Evolutionary conservation across 2,329 filamentous ascomycete species (phyloP), one percentile per base, ranked within the genome.

Genomic region (Colletotrichum sidae): DNA sequence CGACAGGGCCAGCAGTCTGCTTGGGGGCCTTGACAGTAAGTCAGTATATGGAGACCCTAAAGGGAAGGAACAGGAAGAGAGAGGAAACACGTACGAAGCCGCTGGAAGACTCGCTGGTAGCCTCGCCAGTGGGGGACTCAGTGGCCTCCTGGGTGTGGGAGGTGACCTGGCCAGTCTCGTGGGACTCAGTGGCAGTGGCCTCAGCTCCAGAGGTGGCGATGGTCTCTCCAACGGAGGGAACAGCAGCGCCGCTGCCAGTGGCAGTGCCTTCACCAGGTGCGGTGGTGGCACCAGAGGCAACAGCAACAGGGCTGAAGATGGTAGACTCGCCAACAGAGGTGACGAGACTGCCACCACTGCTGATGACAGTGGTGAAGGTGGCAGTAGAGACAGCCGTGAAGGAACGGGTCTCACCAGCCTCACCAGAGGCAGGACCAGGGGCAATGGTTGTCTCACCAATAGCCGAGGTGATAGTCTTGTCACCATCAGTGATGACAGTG

Each of bases 1-100:
- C 72, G 45, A 69, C 70, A 25, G 83, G 81, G 42, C 79, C 82
- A 61, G 78, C 80, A 53, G 83, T 84, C 71, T 76, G 59, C 55
- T 68, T 68, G 58, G 53, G 54, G 42, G 61, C 57, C 65, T 68
- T 39, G n/a, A 6, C 12, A 15, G 2, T 15, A 17, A 38, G 39
- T 68, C 10, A 68, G 46, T 53, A n/a, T 25, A 17, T 17, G 13
- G n/a, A 25, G 25, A 25, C 4, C 25, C 25, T 25, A 25, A 25
- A 25, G 25, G 25, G 25, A 9, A 25, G 34, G 10, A 35, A 50
- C 4, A 17, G 8, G 4, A 9, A 49, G 12, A 13, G 33, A 3
- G n/a, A 15, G 54, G 10, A 7, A 55, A 12, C 44, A 69, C 75
- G 70, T 71, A 75, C 76, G 53, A 68, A 69, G 37, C 59, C 69